Base-by-base conservation (phyloP, 1,284 basidiomycete species). In the Nidula niveotomentosa region DNA sequence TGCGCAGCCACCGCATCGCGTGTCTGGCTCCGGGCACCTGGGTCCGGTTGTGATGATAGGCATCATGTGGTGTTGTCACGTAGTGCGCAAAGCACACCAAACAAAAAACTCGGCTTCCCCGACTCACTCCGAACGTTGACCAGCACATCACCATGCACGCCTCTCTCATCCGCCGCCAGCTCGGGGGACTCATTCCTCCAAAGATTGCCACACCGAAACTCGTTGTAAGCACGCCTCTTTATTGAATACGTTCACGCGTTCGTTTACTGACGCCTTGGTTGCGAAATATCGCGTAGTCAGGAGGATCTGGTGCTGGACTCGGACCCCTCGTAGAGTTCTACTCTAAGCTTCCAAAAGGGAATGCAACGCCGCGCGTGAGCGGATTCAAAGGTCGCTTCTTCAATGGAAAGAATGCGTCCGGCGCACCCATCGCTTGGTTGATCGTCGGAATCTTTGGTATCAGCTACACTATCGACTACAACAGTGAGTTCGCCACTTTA, bases 191-290 rank as follows among this genome's bases (percentile, higher is more conserved):
- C 59, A 87, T 97, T 65, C 95, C 95, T 47, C 95, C 95, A 53
- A 98, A 98, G 80, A 90, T 98, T 68, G 94, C 95, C 53, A 93
- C 94, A 18, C 95, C 94, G 3, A 83, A 85, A 56, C 86, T 92
- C 64, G 88, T 96, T 59, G 91, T 94, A 74, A 69, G 91, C 72
- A 41, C 6, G 6, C 47, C 17, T 30, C 10, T 41, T n/a, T 36
- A 48, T 46, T 15, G 43, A 3, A 0, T 36, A 23, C n/a, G 30
- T n/a, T 30, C 30, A 30, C 4, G 30, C 4, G 30, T 30, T 30
- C 30, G 30, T 30, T 30, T 30, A 30, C 4, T 30, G 30, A 30
- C 30, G 30, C 30, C 30, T 30, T 30, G 30, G 3, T 30, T 30
- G 30, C 30, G 30, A 30, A 30, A 30, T 4, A 30, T 30, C 30